Evolutionary conservation across 352 stramenopile genomes (phyloP).

Genomic region (Phytophthora podocarpi): DNA sequence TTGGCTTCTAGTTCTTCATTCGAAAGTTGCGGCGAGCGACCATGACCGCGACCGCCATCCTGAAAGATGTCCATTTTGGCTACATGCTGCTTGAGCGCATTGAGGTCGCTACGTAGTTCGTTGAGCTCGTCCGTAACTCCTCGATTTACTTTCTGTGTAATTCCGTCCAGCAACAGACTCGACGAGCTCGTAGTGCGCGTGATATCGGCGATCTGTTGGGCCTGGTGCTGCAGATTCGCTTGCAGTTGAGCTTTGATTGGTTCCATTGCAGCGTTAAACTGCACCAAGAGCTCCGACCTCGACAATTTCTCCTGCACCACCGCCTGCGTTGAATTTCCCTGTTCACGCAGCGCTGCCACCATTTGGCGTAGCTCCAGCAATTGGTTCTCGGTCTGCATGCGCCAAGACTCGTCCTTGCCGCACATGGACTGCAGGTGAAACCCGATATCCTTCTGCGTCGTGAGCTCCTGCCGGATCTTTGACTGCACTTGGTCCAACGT

Average conservation of each 20-base stretch:
- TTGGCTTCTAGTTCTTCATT: conserved; percentile 29
- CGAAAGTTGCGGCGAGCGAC: neutral
- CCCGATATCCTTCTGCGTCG: conserved; percentile 81
- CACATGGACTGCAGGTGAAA: conserved; percentile 84
- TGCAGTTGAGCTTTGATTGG: conserved; percentile 82
- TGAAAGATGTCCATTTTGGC: conserved; percentile 45
- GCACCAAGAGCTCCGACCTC: conserved; percentile 69
- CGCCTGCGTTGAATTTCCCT: conserved; percentile 66
- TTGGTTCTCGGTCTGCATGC: conserved; percentile 84
- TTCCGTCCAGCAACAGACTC: conserved; percentile 56
- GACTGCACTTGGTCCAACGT: conserved; percentile 77
- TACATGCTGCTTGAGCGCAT: conserved; percentile 60
- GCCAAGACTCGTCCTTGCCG: conserved; percentile 87
- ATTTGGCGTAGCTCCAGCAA: conserved; percentile 78
- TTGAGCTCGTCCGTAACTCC: conserved; percentile 55
- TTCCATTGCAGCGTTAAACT: conserved; percentile 84
- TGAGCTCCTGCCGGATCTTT: conserved; percentile 80
- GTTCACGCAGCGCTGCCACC: conserved; percentile 69
- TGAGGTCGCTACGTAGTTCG: conserved; percentile 58
- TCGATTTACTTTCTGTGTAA: conserved; percentile 73
- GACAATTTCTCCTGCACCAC: conserved; percentile 79
- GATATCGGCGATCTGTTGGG: conserved; percentile 74
- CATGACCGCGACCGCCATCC: conserved; percentile 7
- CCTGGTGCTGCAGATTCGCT: conserved; percentile 74
- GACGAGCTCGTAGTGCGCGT: conserved; percentile 63